These are phyloP conservation scores for Mrakia blollopis DNA, from an alignment of 768 basidiomycete genomes.

Conservation along the genomic window DNA sequence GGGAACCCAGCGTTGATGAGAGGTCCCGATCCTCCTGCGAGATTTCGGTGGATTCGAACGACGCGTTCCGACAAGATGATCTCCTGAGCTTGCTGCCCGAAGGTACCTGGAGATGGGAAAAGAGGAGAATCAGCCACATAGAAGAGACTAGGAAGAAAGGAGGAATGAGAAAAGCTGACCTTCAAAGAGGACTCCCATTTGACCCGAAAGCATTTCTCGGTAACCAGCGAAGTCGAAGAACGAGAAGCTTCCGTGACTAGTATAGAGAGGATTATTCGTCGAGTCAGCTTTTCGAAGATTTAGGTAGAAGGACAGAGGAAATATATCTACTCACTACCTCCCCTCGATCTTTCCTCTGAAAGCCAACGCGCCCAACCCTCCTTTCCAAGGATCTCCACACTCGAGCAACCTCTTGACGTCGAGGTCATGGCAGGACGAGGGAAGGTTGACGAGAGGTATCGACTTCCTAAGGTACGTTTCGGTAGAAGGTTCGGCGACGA, in stretches of 20 bases:
- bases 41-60: background rate
- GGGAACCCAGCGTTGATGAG: conserved; percentile 28
- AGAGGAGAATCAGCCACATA: background rate
- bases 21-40: conserved; percentile 22
- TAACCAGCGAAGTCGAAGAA: conserved; percentile 28
- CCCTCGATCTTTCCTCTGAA: conserved; percentile 27
- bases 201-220: conserved; percentile 26
- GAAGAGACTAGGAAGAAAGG: background rate
- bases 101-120: background rate
- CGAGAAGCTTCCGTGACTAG: conserved; percentile 16
- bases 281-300: background rate
- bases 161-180: background rate
- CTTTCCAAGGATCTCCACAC: conserved; percentile 16
- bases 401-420: conserved; percentile 17
- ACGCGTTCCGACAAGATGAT: conserved; percentile 15
- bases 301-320: background rate
- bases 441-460: conserved; percentile 14
- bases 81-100: conserved; percentile 27
- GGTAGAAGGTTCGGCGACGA: conserved; percentile 9
- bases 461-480: conserved; percentile 8
- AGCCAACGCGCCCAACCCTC: conserved; percentile 9
- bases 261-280: background rate
- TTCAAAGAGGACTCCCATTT: conserved; percentile 12
- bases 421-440: conserved; percentile 2
- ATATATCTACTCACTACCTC: background rate